Conservation (phyloP, 495 filamentous ascomycete genomes). For the Talaromyces nanjingensis region DNA sequence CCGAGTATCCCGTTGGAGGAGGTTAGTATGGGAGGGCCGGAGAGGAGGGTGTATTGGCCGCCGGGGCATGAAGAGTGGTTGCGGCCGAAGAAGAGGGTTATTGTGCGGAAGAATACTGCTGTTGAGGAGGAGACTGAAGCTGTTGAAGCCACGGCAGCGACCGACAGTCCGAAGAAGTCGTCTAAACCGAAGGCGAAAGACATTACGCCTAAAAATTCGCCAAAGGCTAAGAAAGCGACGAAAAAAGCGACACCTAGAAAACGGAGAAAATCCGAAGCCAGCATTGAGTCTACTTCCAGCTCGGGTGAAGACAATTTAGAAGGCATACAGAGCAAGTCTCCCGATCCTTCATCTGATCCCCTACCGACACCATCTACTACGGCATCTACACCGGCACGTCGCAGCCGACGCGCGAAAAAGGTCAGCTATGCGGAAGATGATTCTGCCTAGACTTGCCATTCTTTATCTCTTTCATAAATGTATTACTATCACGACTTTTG, state of each 20-base stretch:
- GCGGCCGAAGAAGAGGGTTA: constrained; percentile 63
- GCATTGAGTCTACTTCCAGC: background rate
- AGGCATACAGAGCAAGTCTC: background rate
- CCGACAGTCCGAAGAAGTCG: background rate
- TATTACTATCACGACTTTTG: background rate
- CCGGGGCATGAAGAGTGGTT: constrained; percentile 86
- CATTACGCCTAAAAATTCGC: background rate
- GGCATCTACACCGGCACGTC: constrained; percentile 14
- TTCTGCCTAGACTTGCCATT: background rate
- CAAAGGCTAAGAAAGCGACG: background rate
- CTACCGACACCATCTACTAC: background rate
- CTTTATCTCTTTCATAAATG: background rate
- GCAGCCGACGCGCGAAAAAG: constrained; percentile 33
- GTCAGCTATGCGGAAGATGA: constrained; percentile 42
- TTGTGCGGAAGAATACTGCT: constrained; percentile 46
- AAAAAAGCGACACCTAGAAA: background rate
- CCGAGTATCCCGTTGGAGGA: constrained; percentile 56
- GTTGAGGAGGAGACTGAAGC: background rate
- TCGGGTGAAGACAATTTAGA: background rate
- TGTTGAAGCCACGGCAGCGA: background rate
- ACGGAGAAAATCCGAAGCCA: background rate
- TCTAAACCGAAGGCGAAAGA: background rate
- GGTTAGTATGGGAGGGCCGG: constrained; percentile 78
- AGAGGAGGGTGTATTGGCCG: constrained; percentile 90
- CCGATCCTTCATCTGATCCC: constrained; percentile 11